Base-by-base conservation (phyloP, 805 yeast genomes). In the Zygotorulaspora florentina region DNA sequence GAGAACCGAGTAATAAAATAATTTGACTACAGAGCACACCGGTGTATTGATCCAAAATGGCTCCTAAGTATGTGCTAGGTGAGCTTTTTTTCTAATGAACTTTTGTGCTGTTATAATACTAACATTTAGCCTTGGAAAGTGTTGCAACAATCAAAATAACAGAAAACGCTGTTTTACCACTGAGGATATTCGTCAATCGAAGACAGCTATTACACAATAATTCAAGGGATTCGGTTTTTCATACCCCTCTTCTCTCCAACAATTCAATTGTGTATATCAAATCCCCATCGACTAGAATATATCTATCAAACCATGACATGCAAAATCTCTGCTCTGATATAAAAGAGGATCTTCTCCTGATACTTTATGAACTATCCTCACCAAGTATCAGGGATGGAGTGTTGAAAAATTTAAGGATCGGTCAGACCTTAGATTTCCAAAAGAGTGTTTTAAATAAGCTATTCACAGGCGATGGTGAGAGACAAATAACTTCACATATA, bases 171-270 rank as follows among this genome's bases (percentile, higher is more conserved):
- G 47, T 56, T 3, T 42, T 64, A 5, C 64, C 64, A 1, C 28
- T 64, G 10, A 42, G 64, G 18, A 51, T 64, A 16, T 63, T 59
- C 45, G 50, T 64, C 27, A 64, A 64, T 40, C 52, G 68, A 27
- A 56, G 55, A 38, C 57, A 58, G 40, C 29, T 64, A n/a, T 36
- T 59, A 13, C 49, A 55, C 25, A 64, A 55, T 36, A 51, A 40
- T 42, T 36, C 54, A 12, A 42, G 43, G 8, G 48, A 53, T 6
- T 47, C 64, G 1, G 42, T 59, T 3, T 61, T 65, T 37, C 64
- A 65, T 26, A 61, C 68, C 3, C 69, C 69, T 0, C 42, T 65
- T 10, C 46, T 64, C n/a, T 60, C 69, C 1, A 65, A 59, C 36
- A 65, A 64, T 48, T 64, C 69, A 3, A 62, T 65, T 2, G 53